Evolutionary conservation across 257 asterid genomes (phyloP), one percentile per base, ranked within the genome.

Genomic region (Asclepias syriaca): DNA sequence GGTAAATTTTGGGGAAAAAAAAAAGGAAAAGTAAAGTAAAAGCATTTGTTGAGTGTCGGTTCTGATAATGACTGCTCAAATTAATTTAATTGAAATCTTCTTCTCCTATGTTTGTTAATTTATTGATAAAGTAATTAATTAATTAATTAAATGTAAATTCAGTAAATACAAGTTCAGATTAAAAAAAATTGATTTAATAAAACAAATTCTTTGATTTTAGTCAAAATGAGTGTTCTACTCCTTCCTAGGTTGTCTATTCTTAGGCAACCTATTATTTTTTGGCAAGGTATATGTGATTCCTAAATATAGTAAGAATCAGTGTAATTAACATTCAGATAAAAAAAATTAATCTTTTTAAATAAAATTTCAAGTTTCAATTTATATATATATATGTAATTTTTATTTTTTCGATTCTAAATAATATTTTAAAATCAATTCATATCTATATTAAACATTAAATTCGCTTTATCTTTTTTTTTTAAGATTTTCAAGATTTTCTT

Each of bases 1-100:
- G 39, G 39, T 34, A 3, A 34, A 34, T 34, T 34, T 4, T 34
- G 8, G 48, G 4, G 4, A 40, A 40, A 40, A 22, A 63, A 21
- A 10, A 37, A 64, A 16, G 2, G 50, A 0, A 21, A 37, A 37
- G 45, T 29, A 61, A 14, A 9, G 16, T 12, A 29, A 29, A 27
- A 61, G 45, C 46, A 4, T 61, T 55, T 22, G 21, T 12, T 56
- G 24, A 9, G 55, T 70, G 74, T 55, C 74, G 53, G 65, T 70
- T 37, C 37, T 70, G 74, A 70, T n/a, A 39, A 55, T n/a, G 66
- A 70, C 40, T 34, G 29, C 8, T 68, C 59, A 68, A 54, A 54
- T 53, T 14, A 13, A 27, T 19, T 50, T 15, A 13, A 21, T 6
- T 50, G 6, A 11, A 32, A 9, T 53, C n/a, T 69, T 27, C 29